Evolutionary conservation across 148 eudicot species (phyloP).

Genomic region (Rhododendron molle): DNA sequence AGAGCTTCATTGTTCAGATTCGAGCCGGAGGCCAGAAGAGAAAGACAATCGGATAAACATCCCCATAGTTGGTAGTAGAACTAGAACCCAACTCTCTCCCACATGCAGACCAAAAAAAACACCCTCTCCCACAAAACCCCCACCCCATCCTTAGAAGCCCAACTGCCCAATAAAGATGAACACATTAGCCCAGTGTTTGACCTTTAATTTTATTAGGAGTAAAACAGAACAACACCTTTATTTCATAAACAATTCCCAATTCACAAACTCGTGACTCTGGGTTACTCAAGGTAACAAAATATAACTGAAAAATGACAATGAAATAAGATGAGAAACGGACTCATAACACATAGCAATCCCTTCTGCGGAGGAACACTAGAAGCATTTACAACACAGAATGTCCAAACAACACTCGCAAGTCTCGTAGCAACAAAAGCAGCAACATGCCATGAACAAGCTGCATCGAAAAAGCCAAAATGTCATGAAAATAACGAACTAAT

Average conservation of each 20-base stretch:
- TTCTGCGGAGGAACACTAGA: background rate
- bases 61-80: background rate
- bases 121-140: background rate
- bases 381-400: background rate
- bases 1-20: background rate
- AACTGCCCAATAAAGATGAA: background rate
- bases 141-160: background rate
- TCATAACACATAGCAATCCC: background rate
- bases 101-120: no score
- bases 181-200: background rate
- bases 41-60: no score
- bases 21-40: background rate
- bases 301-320: background rate
- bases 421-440: conserved; percentile 39
- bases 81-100: background rate
- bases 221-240: background rate
- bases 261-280: background rate
- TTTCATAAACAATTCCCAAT: background rate
- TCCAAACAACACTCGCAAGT: conserved; percentile 39
- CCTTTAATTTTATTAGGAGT: background rate
- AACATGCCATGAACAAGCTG: conserved; percentile 27
- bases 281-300: background rate
- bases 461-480: background rate
- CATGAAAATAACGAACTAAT: background rate
- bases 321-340: background rate